Percentiles rank a stretch among this genome's conserved stretches.
Conservation (phyloP, 1,284 basidiomycete species). For the Chondrostereum purpureum region DNA sequence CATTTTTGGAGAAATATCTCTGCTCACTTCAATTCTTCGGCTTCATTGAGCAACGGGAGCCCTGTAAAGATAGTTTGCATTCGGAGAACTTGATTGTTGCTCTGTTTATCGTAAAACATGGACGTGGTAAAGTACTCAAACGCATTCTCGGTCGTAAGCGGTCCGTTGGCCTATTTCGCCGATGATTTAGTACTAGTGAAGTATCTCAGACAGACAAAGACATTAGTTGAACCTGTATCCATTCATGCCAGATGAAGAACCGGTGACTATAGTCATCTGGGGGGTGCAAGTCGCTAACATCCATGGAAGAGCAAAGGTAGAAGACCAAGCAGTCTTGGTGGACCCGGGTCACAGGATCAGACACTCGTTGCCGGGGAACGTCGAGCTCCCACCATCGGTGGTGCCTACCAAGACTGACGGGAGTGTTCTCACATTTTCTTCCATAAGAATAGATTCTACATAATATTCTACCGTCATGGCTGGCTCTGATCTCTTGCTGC, state of each 20-base stretch:
- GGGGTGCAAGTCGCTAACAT: slow-evolving; percentile 67
- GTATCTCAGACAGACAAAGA: slow-evolving; percentile 5
- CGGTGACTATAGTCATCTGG: slow-evolving; percentile 72
- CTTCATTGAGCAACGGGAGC: slow-evolving; percentile 62
- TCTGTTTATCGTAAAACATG: slow-evolving; percentile 87
- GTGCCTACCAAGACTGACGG: too few relatives aligned
- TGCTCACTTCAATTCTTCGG: slow-evolving; percentile 70
- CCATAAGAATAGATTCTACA: slow-evolving; percentile 23
- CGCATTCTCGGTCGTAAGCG: slow-evolving; percentile 67
- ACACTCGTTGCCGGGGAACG: slow-evolving; percentile 3
- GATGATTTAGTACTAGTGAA: slow-evolving; percentile 6
- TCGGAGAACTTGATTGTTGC: slow-evolving; percentile 80
- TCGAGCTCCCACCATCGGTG: too few relatives aligned
- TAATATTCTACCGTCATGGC: slow-evolving; percentile 16
- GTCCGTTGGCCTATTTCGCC: slow-evolving; percentile 57
- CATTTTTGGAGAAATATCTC: slow-evolving; percentile 1
- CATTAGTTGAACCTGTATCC: slow-evolving; percentile 62
- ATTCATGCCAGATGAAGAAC: slow-evolving; percentile 84
- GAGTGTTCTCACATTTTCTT: slow-evolving; percentile 23
- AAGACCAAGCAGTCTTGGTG: slow-evolving; percentile 1
- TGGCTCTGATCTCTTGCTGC: slow-evolving; percentile 14
- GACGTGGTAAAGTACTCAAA: slow-evolving; percentile 82
- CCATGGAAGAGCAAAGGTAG: slow-evolving; percentile 35
- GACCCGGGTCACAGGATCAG: background rate
- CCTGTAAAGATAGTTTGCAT: slow-evolving; percentile 86